These are phyloP conservation scores for Nematodospora valgi DNA, from an alignment of 805 yeast genomes.

Conservation along the genomic window DNA sequence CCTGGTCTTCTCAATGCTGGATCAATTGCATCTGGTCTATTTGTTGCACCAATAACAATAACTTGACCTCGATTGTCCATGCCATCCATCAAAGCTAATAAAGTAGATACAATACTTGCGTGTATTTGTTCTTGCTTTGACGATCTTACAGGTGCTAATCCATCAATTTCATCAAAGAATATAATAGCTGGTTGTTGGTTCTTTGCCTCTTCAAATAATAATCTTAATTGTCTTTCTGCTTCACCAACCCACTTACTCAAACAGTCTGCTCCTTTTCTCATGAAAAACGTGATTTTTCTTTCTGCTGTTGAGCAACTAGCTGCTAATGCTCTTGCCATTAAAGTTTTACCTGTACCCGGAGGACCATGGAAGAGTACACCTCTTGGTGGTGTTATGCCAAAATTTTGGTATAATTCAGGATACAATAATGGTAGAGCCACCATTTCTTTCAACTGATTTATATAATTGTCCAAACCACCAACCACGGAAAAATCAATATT, in stretches of 20 bases:
- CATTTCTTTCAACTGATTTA: conserved; percentile 94
- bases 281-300: conserved; percentile 87
- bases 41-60: conserved; percentile 96
- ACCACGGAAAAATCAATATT: conserved; percentile 79
- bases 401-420: conserved; percentile 89
- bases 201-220: conserved; percentile 92
- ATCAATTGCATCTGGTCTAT: conserved; percentile 97
- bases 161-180: conserved; percentile 97
- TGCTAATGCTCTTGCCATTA: conserved; percentile 96
- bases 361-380: conserved; percentile 99
- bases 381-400: conserved; percentile 91
- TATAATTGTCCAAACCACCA: conserved; percentile 90
- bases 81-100: conserved; percentile 96
- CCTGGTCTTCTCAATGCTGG: conserved; percentile 98
- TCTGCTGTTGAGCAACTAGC: conserved; percentile 87
- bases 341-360: conserved; percentile 98
- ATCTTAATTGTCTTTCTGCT: conserved; percentile 90
- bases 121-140: conserved; percentile 98
- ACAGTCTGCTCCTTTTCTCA: conserved; percentile 98
- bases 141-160: conserved; percentile 95
- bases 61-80: conserved; percentile 99
- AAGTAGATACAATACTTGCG: conserved; percentile 93
- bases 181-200: conserved; percentile 95
- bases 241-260: conserved; percentile 99
- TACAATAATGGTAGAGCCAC: conserved; percentile 87